These are phyloP conservation scores for Alternaria sp. DNA, from an alignment of 2,329 filamentous ascomycete species.

Conservation along the genomic window DNA sequence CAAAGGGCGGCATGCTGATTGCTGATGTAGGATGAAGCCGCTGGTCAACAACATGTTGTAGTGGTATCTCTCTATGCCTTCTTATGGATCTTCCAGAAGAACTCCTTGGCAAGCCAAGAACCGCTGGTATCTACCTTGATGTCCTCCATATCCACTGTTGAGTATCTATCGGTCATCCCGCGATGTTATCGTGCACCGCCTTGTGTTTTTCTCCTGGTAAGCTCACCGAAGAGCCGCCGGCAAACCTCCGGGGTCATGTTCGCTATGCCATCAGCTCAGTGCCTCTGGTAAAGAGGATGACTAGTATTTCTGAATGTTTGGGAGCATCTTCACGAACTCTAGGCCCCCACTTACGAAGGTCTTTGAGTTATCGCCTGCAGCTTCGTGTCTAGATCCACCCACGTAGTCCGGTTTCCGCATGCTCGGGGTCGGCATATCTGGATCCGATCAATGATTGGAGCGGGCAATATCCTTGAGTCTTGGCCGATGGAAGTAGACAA, in stretches of 20 bases:
- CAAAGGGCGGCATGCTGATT: neutral
- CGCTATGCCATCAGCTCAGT: neutral
- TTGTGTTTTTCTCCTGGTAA: neutral
- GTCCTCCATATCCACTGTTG: slow-evolving; percentile 4
- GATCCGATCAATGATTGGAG: neutral
- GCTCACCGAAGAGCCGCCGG: neutral
- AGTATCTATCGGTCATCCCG: neutral
- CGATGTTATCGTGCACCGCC: neutral
- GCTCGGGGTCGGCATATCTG: neutral
- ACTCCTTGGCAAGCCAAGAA: neutral
- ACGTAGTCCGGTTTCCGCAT: neutral
- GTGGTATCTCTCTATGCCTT: neutral
- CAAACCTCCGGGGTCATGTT: neutral
- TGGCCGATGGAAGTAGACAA: neutral
- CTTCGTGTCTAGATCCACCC: neutral
- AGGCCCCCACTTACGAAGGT: neutral
- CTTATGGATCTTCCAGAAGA: neutral
- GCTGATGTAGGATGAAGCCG: neutral
- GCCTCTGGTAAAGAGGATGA: neutral
- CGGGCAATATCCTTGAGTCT: neutral
- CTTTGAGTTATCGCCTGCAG: neutral
- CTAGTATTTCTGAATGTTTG: neutral
- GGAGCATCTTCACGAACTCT: neutral
- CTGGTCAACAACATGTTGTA: neutral
- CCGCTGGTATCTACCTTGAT: slow-evolving; percentile 2